Percentiles rank a stretch among this genome's conserved stretches.
These are phyloP conservation scores for Nemania diffusa DNA, from an alignment of 2,329 filamentous ascomycete genomes.

Conservation along the genomic window DNA sequence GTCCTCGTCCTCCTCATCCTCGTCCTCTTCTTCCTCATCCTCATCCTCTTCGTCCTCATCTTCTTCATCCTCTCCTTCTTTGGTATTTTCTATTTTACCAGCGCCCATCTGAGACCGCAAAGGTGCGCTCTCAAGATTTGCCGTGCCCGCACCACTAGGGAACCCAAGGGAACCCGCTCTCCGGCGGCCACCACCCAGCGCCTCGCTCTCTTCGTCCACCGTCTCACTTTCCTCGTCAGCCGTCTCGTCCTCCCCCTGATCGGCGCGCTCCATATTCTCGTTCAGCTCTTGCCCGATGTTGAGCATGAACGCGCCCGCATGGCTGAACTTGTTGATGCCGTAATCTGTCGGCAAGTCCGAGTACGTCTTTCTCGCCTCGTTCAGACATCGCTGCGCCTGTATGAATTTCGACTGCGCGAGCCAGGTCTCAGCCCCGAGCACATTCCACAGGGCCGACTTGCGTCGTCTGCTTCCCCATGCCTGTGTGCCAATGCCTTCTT, in stretches of 20 bases:
- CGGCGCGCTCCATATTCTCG: constrained; percentile 55
- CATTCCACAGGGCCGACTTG: constrained; percentile 90
- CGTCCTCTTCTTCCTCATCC: neutral
- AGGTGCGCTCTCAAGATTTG: constrained; percentile 62
- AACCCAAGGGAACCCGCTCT: constrained; percentile 65
- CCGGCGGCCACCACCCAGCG: constrained; percentile 64
- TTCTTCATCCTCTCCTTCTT: constrained; percentile 35
- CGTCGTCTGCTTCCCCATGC: constrained; percentile 77
- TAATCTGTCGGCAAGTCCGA: constrained; percentile 60
- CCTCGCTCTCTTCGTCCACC: constrained; percentile 61
- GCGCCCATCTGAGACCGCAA: constrained; percentile 46
- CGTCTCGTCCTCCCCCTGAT: constrained; percentile 43
- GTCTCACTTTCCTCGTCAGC: constrained; percentile 51
- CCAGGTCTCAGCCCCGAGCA: constrained; percentile 87
- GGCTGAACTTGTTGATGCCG: constrained; percentile 62
- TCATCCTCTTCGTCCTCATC: constrained; percentile 41
- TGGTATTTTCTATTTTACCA: constrained; percentile 31
- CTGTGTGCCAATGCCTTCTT: constrained; percentile 72
- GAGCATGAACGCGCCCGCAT: constrained; percentile 63
- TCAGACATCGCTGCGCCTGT: constrained; percentile 81
- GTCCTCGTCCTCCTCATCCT: neutral
- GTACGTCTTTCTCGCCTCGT: constrained; percentile 71
- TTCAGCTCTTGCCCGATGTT: constrained; percentile 62
- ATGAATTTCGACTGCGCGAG: constrained; percentile 78
- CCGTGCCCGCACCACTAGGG: constrained; percentile 51